Base-by-base conservation (phyloP, 2,329 filamentous ascomycete species). In the Tolypocladium tundrense region DNA sequence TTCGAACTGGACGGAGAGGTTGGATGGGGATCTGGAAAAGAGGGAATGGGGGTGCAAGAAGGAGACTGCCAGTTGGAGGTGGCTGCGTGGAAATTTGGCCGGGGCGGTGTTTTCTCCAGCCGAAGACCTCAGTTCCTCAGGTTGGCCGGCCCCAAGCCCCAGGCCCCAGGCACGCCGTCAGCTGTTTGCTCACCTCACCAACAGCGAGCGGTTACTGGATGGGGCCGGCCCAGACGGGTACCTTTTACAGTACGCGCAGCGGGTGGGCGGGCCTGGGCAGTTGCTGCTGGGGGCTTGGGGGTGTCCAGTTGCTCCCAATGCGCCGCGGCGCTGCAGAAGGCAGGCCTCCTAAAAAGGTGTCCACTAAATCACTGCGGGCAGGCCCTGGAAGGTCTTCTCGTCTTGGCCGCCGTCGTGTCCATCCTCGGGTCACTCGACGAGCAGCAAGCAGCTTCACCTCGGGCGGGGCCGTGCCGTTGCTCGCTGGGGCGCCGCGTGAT, bases 71-170 rank as follows among this genome's bases (percentile, higher is more conserved):
- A 58, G 53, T 33, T 56, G 55, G 27, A 33, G 53, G 50, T 37
- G 55, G 48, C 24, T 57, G 58, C 48, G 54, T 57, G 60, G 60
- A 61, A 61, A 62, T 62, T 60, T 62, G 58, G 57, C 53, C 59
- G 48, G 57, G 59, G 52, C 60, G 58, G 57, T 60, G 55, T 59
- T 60, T 58, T 57, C 37, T 58, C 58, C 35, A 56, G 55, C 55
- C 55, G 45, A 51, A 56, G 35, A 19, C 37, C 37, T 40, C 52
- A 31, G 53, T 33, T 54, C 53, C 24, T 21, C 21, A 27, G 53
- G 27, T 45, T 27, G 41, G 35, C 27, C 27, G 41, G 35, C 27
- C 27, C 27, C 27, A 31, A 4, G 27, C 33, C 24, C 42, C 54
- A 55, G 43, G 48, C 19, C 41, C 41, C 50, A 52, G 55, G 43